A percentile compares a stretch with the other conserved stretches of the same genome.
Evolutionary conservation across 2,329 filamentous ascomycete genomes (phyloP).

Genomic region (Aciculosporium take): DNA sequence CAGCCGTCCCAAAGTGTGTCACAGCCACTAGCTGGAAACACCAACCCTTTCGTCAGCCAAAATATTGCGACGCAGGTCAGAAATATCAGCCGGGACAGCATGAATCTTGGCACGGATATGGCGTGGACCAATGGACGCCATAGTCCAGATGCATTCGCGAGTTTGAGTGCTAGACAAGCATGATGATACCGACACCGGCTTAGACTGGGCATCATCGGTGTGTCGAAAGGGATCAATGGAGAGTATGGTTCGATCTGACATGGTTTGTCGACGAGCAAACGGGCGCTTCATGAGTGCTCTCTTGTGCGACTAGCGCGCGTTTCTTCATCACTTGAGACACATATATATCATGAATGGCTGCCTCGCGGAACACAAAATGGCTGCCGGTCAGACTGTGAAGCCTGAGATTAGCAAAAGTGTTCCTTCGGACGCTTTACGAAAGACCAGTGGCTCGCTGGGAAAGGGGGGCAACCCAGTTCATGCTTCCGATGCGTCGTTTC

Average conservation of each 20-base stretch:
- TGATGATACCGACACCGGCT: constrained; percentile 13
- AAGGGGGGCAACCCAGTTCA: too few species aligned
- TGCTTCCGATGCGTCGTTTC: too few species aligned
- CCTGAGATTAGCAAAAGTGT: neutral
- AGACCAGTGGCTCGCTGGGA: too few species aligned
- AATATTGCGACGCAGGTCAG: constrained; percentile 11
- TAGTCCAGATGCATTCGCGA: constrained; percentile 68
- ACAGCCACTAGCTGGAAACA: constrained; percentile 27
- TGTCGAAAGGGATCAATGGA: neutral
- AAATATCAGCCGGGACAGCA: constrained; percentile 51
- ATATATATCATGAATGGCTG: neutral
- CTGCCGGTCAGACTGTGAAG: neutral
- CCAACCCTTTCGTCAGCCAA: constrained; percentile 42
- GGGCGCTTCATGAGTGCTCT: neutral
- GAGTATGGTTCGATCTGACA: neutral
- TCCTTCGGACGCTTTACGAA: too few species aligned
- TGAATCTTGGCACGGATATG: constrained; percentile 50
- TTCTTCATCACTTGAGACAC: neutral
- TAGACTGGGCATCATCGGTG: neutral
- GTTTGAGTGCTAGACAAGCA: constrained; percentile 48
- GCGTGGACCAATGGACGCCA: constrained; percentile 56
- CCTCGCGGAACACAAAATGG: neutral
- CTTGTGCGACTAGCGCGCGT: neutral
- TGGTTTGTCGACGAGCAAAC: neutral
- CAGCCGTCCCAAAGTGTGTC: constrained; percentile 17